Conservation (phyloP, 2,329 filamentous ascomycete genomes). For the Aspergillus fijiensis region DNA sequence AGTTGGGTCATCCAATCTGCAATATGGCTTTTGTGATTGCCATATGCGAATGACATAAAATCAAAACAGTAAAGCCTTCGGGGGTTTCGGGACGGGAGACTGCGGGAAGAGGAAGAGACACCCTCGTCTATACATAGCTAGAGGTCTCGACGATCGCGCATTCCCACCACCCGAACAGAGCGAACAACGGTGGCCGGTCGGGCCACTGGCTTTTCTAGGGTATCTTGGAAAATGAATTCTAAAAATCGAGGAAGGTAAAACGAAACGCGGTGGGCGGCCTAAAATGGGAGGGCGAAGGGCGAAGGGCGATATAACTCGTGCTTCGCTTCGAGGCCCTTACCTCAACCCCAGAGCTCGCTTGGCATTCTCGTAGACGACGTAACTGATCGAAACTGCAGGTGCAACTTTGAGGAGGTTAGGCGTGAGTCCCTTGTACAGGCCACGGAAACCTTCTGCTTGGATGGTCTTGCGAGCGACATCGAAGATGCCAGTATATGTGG, state of each 20-base stretch:
- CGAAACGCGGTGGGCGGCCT: slow-evolving; percentile 8
- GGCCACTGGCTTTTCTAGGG: slow-evolving; percentile 27
- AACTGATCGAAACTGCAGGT: slow-evolving; percentile 91
- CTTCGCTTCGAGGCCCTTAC: slow-evolving; percentile 27
- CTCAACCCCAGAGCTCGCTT: slow-evolving; percentile 66
- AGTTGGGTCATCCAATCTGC: background rate
- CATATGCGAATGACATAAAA: background rate
- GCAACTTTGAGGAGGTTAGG: slow-evolving; percentile 96
- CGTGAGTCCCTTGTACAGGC: slow-evolving; percentile 91
- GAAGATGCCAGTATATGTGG: slow-evolving; percentile 85
- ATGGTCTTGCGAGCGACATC: slow-evolving; percentile 86
- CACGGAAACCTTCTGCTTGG: slow-evolving; percentile 75
- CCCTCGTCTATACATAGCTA: slow-evolving; percentile 7
- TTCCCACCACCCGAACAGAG: slow-evolving; percentile 16
- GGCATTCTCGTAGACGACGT: slow-evolving; percentile 88
- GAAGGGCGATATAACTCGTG: no score
- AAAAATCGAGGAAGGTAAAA: slow-evolving; percentile 19
- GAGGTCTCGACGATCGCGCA: slow-evolving; percentile 11
- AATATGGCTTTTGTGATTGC: background rate
- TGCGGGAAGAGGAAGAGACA: slow-evolving; percentile 9
- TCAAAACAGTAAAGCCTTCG: slow-evolving; percentile 3
- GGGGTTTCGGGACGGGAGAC: background rate
- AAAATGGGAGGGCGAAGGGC: background rate
- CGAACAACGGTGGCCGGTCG: slow-evolving; percentile 15
- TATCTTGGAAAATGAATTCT: slow-evolving; percentile 31